Base-by-base conservation (phyloP, 352 stramenopile species). In the Peronospora destructor region DNA sequence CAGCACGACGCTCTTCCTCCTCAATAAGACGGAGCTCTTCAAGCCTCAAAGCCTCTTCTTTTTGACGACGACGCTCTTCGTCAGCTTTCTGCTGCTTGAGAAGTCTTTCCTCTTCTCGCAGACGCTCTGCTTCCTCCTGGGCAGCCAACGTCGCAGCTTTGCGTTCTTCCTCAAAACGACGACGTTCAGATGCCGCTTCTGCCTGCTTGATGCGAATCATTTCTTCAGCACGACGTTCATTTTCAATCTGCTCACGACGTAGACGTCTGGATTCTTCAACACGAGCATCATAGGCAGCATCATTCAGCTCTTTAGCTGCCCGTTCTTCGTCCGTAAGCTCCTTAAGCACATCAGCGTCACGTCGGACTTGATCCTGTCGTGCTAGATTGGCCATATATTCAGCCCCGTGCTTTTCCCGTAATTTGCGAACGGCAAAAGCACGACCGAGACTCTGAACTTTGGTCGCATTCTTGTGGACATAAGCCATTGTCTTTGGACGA, bases 401-500 rank as follows among this genome's bases (percentile, higher is more conserved):
- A 14, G 76, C 77, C 36, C 82, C 82, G 51, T 93, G 74, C 37
- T 82, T 81, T 44, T 80, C 70, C 13, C 75, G 73, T 23, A 93
- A 64, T 49, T 74, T 71, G 21, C 82, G 76, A 39, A 93, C 77
- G 35, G 82, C 82, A 53, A 78, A 93, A 16, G 82, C 76, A 38
- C 82, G 82, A 0, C 76, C 82, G 16, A 93, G 41, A 33, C 64
- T 84, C 64, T 93, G 82, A 42, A 93, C 87, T 64, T 91, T 91
- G 44, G 80, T 88, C 11, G 79, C 82, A 58, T 93, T 93, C 71
- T 83, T 87, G 68, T 93, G 82, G 30, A 93, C 82, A 53, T 88
- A 91, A 49, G 86, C 76, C 82, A 93, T 93, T 13, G 82, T 93
- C 66, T 93, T 93, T 38, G 82, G 82, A 12, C 82, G 82, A 46